Evolutionary conservation across 2,329 filamentous ascomycete genomes (phyloP).

Genomic region (Zalaria obscura): DNA sequence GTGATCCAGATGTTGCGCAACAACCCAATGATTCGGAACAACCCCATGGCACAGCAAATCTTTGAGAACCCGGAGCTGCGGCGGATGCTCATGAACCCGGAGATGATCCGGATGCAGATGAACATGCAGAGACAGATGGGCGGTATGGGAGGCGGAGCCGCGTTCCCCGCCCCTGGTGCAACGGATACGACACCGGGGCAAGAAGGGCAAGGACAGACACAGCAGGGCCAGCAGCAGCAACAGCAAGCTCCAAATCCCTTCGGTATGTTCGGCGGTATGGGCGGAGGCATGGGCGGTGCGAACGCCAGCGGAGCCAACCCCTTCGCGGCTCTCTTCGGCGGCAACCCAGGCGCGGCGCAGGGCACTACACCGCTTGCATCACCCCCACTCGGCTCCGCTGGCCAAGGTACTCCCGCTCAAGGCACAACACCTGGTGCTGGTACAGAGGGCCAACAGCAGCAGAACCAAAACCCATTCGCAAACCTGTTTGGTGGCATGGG

Average conservation of each 20-base stretch:
- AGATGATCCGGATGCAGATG: conserved; percentile 67
- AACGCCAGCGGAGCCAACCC: conserved; percentile 33
- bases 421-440: conserved; percentile 12
- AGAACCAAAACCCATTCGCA: conserved; percentile 49
- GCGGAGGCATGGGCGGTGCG: neutral
- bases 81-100: conserved; percentile 84
- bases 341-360: conserved; percentile 14
- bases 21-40: conserved; percentile 63
- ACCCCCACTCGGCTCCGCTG: conserved; percentile 13
- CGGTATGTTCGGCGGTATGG: conserved; percentile 19
- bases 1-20: conserved; percentile 69
- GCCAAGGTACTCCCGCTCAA: conserved; percentile 16
- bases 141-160: conserved; percentile 34
- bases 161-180: conserved; percentile 80
- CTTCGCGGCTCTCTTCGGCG: conserved; percentile 45
- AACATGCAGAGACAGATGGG: conserved; percentile 60
- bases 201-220: conserved; percentile 17
- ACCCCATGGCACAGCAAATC: conserved; percentile 77
- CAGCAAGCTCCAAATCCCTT: conserved; percentile 31
- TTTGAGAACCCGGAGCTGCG: conserved; percentile 80
- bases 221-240: conserved; percentile 20
- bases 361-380: conserved; percentile 21
- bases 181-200: conserved; percentile 63
- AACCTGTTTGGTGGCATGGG: conserved; percentile 39
- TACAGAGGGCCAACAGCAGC: conserved; percentile 18